Evolutionary conservation across 352 stramenopile genomes (phyloP).

Genomic region (Stramenopiles sp.): DNA sequence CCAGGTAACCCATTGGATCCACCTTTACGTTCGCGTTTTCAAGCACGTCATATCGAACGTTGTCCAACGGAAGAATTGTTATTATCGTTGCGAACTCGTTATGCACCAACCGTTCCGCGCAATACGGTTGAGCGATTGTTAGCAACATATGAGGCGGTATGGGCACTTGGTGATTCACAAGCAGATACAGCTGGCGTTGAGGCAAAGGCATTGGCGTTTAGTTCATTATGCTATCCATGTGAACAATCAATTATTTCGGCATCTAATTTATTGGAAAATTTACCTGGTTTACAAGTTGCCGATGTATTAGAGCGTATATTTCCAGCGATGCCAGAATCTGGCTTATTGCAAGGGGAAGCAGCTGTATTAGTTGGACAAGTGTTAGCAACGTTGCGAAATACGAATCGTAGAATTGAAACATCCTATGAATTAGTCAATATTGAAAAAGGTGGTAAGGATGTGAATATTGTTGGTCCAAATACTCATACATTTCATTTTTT

Average conservation of each 20-base stretch:
- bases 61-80: not conserved
- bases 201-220: constrained; percentile 5
- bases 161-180: constrained; percentile 2
- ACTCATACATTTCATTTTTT: not conserved
- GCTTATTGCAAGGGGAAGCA: not conserved
- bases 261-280: not conserved
- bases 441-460: not conserved
- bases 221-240: constrained; percentile 1
- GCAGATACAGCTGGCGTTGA: not conserved
- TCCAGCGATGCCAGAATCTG: not conserved
- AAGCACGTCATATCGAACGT: constrained; percentile 40
- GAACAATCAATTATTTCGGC: constrained; percentile 4
- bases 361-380: not conserved
- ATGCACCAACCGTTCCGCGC: not conserved
- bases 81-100: not conserved
- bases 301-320: not conserved
- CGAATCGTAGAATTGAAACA: not conserved
- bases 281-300: not conserved
- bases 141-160: not conserved
- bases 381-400: not conserved
- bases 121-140: not conserved
- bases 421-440: not conserved
- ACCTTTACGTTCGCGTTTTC: constrained; percentile 55
- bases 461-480: too few relatives aligned
- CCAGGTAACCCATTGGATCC: constrained; percentile 53